phyloP scores from a whole-genome alignment of 345 rosid species.

The Eucalyptus fibrosa region DNA sequence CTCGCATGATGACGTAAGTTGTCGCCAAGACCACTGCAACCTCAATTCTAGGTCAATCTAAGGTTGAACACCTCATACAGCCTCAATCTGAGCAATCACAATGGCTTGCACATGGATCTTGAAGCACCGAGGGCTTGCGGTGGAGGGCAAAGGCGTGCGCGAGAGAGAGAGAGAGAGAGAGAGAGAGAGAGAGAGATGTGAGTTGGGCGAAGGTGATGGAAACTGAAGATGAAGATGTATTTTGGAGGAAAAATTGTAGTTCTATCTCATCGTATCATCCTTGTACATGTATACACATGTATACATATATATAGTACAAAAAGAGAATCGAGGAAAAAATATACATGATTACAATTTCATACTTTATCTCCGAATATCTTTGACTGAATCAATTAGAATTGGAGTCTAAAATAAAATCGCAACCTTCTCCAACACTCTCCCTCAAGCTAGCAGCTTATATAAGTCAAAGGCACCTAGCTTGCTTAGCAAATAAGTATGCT shows the following conservation, averaged over 20 bases:
- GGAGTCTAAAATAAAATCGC: no score
- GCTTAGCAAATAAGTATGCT: accelerated
- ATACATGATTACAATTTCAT: no score
- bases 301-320: not conserved
- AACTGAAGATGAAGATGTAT: no score
- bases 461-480: not conserved
- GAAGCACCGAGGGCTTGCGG: not conserved
- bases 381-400: not conserved
- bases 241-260: no score
- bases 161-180: accelerated
- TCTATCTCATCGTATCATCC: no score
- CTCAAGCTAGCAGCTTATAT: not conserved
- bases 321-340: not conserved
- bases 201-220: not conserved
- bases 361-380: no score
- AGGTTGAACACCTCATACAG: not conserved
- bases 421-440: not conserved
- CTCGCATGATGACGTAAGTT: not conserved
- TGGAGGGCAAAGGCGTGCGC: not conserved
- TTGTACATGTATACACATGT: not conserved
- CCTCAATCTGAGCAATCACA: not conserved
- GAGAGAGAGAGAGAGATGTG: not conserved
- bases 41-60: not conserved
- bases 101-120: not conserved
- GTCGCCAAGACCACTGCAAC: not conserved